phyloP scores from a whole-genome alignment of 1,284 basidiomycete genomes.

The Puccinia triticina region DNA sequence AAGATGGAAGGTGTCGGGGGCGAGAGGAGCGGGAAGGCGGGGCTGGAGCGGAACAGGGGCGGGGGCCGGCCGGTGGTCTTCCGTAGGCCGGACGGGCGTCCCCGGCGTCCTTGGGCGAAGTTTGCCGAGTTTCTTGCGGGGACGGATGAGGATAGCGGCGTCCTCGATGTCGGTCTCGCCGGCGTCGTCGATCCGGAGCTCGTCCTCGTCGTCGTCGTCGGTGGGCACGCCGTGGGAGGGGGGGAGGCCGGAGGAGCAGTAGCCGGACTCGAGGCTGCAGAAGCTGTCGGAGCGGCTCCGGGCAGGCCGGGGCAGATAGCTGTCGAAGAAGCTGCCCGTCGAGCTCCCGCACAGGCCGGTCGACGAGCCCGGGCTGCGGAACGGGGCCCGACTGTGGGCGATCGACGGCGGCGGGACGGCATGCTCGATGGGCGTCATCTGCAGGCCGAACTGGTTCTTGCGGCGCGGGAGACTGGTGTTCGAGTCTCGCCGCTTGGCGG shows the following conservation, averaged over 20 bases:
- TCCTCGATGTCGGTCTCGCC: background rate
- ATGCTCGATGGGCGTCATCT: slow-evolving; percentile 51
- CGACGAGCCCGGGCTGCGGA: background rate
- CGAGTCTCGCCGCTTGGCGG: background rate
- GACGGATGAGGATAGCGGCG: background rate
- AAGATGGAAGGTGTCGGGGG: too few species aligned
- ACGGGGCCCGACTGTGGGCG: background rate
- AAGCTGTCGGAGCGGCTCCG: background rate
- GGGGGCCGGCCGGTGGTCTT: background rate
- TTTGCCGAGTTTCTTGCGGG: background rate
- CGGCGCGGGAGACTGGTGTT: background rate
- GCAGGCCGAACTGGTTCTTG: slow-evolving; percentile 42
- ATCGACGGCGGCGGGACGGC: background rate
- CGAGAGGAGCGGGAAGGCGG: background rate
- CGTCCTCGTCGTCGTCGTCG: background rate
- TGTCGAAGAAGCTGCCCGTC: background rate
- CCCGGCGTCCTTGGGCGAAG: too few species aligned
- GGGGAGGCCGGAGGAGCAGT: background rate
- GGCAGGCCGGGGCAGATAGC: background rate
- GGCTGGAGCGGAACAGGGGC: background rate
- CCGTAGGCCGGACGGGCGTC: too few species aligned
- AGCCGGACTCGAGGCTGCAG: background rate
- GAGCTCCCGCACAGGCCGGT: background rate
- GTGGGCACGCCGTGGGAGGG: background rate
- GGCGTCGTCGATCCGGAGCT: background rate